Base-by-base conservation (phyloP, 305 asterid genomes). In the Galium porrigens region DNA sequence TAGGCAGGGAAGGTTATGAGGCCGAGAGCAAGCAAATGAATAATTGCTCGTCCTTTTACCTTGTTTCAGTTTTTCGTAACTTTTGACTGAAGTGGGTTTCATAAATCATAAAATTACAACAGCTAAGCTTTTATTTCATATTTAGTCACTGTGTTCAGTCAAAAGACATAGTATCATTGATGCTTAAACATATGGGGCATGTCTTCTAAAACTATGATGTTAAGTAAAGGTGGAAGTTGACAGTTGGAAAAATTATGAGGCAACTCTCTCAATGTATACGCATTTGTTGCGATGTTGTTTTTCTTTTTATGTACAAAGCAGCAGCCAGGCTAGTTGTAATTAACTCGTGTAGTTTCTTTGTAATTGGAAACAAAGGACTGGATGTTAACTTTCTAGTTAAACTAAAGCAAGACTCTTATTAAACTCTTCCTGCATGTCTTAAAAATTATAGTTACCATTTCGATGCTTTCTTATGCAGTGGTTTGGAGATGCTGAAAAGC, bases 401-500 rank as follows among this genome's bases (percentile, higher is more conserved):
- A 15, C 53, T 48, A 48, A 48, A 48, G 53, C 7, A 48, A n/a
- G 53, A 15, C n/a, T 48, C 53, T 15, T 48, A 5, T 48, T 20
- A 48, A 44, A 48, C 30, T 60, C 41, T 60, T 17, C 32, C 6
- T 60, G 27, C 29, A 37, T 66, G 11, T 33, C 39, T 52, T 57
- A 12, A 22, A 33, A 64, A 32, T 48, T 60, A 25, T 60, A 60
- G 52, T 36, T 53, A 60, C 51, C 29, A 61, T 53, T 17, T 27
- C 48, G 61, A 54, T 64, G 57, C 68, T 76, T 79, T 74, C 65
- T 74, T 72, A 63, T 89, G 84, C 91, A 94, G 99, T 94, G 99
- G 99, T 94, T 94, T 79, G 99, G 99, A 62, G 99, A 94, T 62
- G 97, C 97, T 68, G 99, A 94, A 77, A 94, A 94, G 74, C 95